Percentiles rank a stretch among this genome's conserved stretches.
phyloP scores from a whole-genome alignment of 495 filamentous ascomycete species.

The Penicillium pulvis region DNA sequence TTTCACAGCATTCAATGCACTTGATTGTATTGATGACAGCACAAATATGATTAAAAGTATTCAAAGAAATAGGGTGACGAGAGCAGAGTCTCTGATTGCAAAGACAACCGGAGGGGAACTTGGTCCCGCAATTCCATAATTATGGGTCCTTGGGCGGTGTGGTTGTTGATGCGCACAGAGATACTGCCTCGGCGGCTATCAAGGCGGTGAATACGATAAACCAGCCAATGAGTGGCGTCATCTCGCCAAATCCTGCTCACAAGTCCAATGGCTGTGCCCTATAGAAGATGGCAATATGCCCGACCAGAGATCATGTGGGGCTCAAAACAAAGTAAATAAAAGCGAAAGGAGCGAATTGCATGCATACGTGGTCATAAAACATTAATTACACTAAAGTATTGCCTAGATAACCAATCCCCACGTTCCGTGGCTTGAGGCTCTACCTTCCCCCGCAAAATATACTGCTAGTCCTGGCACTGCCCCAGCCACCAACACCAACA shows the following conservation, averaged over 20 bases:
- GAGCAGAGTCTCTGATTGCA: slow-evolving; percentile 5
- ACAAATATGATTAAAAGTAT: background rate
- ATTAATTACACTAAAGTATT: slow-evolving; percentile 3
- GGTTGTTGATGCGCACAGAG: background rate
- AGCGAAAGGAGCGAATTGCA: background rate
- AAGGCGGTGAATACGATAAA: background rate
- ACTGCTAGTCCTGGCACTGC: background rate
- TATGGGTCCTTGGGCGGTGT: slow-evolving; percentile 19
- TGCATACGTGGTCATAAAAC: background rate
- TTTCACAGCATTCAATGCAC: background rate
- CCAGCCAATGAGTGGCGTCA: background rate
- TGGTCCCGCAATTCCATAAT: slow-evolving; percentile 8
- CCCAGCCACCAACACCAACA: background rate
- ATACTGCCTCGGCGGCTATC: slow-evolving; percentile 1
- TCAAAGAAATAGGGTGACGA: slow-evolving; percentile 4
- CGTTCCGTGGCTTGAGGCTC: slow-evolving; percentile 8
- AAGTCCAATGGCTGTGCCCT: background rate
- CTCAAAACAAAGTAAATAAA: background rate
- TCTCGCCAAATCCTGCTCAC: background rate
- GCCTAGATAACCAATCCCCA: background rate
- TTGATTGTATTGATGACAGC: background rate
- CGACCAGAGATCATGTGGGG: background rate
- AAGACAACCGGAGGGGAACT: slow-evolving; percentile 9
- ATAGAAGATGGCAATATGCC: background rate
- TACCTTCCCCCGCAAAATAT: slow-evolving; percentile 1